Evolutionary conservation across 345 rosid genomes (phyloP), one percentile per base, ranked within the genome.

Genomic region (Melaleuca alternifolia): DNA sequence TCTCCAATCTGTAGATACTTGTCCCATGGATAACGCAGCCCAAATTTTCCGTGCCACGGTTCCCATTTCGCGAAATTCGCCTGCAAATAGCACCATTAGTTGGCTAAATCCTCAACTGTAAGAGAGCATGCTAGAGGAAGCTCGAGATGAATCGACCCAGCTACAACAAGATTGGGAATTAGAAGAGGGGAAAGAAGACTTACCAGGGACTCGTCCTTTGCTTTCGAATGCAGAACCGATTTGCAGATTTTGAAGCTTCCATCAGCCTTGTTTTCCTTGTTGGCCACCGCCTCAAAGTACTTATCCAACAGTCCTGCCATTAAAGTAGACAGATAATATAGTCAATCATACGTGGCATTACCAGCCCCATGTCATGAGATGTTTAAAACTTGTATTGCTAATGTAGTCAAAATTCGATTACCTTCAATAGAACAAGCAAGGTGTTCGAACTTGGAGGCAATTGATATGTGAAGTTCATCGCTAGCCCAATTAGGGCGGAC

Each of bases 11-110:
- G 54, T 28, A 93, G 89, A 87, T 95, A 97, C 84, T 93, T 94
- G 50, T 87, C 84, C 99, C 98, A 97, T 21, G 99, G 98, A 82
- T 96, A 92, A 83, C 90, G 91, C 30, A 94, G 89, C 51, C 99
- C 96, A 86, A 95, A 97, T 56, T 91, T 91, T 6, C 99, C 96
- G 65, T 97, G 99, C 92, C 97, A 93, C 11, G 98, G 99, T 90
- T 97, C 99, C 99, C 99, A 97, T 92, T 90, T 94, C 10, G 99
- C 99, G 85, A 96, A 96, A 90, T 91, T 93, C 79, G 91, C 94
- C 99, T 97, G 88, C 44, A 84, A 83, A 41, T 18, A 15, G 37
- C 37, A 41, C 33, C 61, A 24, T 3, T 6, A 56, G 79, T 54
- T 14, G 11, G 0, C 10, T 52, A 84, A 54, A 21, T 51, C 51